Evolutionary conservation across 139 green algal species (phyloP).

Genomic region (Pleodorina starrii): DNA sequence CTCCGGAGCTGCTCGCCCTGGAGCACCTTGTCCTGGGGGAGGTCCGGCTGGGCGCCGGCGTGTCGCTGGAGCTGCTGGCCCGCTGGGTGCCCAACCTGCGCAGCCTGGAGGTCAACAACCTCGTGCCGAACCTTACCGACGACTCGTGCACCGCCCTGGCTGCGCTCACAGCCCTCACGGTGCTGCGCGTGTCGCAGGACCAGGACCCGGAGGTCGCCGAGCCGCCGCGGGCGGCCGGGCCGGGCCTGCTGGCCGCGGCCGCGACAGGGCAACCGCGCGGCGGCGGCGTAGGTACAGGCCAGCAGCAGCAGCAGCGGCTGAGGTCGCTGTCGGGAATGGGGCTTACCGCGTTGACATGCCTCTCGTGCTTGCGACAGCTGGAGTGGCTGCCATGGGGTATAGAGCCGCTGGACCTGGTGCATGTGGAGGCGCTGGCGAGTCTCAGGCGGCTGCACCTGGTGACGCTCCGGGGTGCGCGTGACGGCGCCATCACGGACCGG

Average conservation of each 20-base stretch:
- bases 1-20: neutral
- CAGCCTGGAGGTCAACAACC: constrained; percentile 27
- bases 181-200: constrained; percentile 38
- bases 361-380: constrained; percentile 25
- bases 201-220: neutral
- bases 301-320: no score
- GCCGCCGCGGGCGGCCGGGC: neutral
- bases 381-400: constrained; percentile 13
- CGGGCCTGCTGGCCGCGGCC: neutral
- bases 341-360: neutral
- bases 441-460: constrained; percentile 43
- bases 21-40: constrained; percentile 31
- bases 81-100: neutral
- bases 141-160: neutral
- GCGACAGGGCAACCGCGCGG: neutral
- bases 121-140: constrained; percentile 9
- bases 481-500: neutral
- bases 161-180: constrained; percentile 26
- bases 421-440: constrained; percentile 28
- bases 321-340: neutral
- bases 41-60: neutral
- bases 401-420: neutral
- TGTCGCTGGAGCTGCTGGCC: neutral
- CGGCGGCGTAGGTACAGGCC: no score
- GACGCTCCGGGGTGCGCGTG: neutral